These are phyloP conservation scores for Saccharomycopsis vini DNA, from an alignment of 805 yeast genomes.

Conservation along the genomic window DNA sequence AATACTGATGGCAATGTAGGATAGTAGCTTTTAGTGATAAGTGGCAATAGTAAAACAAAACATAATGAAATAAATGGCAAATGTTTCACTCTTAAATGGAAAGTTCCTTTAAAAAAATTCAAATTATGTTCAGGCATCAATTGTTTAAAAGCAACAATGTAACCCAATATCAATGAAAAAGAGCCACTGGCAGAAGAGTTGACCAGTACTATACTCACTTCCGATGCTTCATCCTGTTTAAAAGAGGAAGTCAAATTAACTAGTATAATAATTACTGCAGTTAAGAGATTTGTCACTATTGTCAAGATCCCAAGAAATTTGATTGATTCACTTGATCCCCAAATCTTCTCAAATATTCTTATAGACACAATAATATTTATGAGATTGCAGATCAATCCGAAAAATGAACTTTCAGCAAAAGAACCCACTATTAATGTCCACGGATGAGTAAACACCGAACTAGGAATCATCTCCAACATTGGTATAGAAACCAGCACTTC, in stretches of 20 bases:
- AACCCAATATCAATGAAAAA: slow-evolving; percentile 47
- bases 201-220: too few relatives aligned
- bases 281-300: slow-evolving; percentile 43
- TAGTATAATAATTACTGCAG: slow-evolving; percentile 26
- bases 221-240: not conserved
- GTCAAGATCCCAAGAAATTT: slow-evolving; percentile 42
- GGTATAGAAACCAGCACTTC: slow-evolving; percentile 38
- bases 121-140: slow-evolving; percentile 53
- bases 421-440: slow-evolving; percentile 57
- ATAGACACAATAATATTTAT: slow-evolving; percentile 50
- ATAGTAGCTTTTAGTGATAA: slow-evolving; percentile 16
- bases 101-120: slow-evolving; percentile 36
- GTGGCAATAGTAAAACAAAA: slow-evolving; percentile 25
- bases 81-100: slow-evolving; percentile 51
- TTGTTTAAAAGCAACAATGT: slow-evolving; percentile 58
- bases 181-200: slow-evolving; percentile 40
- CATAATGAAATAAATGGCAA: slow-evolving; percentile 42
- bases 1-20: slow-evolving; percentile 17
- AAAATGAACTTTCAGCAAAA: slow-evolving; percentile 49
- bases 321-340: slow-evolving; percentile 49
- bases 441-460: slow-evolving; percentile 44
- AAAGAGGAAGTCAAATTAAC: slow-evolving; percentile 5
- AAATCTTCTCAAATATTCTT: slow-evolving; percentile 52
- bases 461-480: slow-evolving; percentile 55
- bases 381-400: slow-evolving; percentile 39